Evolutionary conservation across 2,329 filamentous ascomycete genomes (phyloP), one percentile per base, ranked within the genome.

Genomic region (Fusarium chlamydosporum): DNA sequence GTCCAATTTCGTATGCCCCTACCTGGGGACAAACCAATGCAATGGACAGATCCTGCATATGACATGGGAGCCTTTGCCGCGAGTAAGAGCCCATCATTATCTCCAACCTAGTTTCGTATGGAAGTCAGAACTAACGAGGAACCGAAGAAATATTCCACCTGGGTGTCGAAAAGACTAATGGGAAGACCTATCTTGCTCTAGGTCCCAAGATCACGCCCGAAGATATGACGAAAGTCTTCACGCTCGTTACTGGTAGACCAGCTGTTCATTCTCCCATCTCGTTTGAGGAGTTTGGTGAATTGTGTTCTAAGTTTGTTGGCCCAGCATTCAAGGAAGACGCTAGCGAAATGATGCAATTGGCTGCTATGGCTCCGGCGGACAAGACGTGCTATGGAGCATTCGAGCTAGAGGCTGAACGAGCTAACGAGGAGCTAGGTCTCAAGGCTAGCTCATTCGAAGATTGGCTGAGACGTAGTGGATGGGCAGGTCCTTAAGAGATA

Each of bases 341-440:
- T 2, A 35, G 11, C 2, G 35, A 56, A 10, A 56, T 56, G 42
- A 56, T 56, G 53, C 33, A 56, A 7, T 56, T 33, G 34, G 53
- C 42, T 12, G 15, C 53, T 12, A 2, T 33, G 1, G 23, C n/a
- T 1, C 42, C 53, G 4, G 11, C 33, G 3, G 18, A 56, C 2
- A 56, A 40, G 4, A 29, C 38, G 0, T 56, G 53, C 18, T 56
- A 20, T 8, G 42, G 53, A 7, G 26, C 53, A 1, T 38, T 48
- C 16, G 53, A 48, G 2, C 1, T 31, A 15, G 38, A 33, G 1
- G n/a, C n/a, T 29, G 33, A 56, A 12, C 10, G 38, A 1, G 1
- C 1, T 1, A 16, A 2, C 16, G 34, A 33, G 18, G 42, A 48
- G 4, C 3, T 48, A 4, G 53, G 27, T 4, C 11, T 56, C 1